Conservation (phyloP, 2,329 filamentous ascomycete species). For the Fusarium coicis region DNA sequence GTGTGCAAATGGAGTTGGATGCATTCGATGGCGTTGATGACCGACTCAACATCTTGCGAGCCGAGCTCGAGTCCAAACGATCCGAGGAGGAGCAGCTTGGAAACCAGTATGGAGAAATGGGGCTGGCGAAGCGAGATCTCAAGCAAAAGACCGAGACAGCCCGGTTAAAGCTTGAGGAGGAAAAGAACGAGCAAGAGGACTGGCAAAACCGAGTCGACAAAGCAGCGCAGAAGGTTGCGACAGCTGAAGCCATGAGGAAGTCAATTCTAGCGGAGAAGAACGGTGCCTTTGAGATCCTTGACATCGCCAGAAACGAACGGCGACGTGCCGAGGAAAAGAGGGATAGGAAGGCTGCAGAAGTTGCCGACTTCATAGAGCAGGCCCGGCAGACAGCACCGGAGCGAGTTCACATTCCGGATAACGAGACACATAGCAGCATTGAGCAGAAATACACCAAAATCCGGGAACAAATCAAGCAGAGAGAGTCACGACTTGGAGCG, state of each 20-base stretch:
- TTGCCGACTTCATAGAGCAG: slow-evolving; percentile 65
- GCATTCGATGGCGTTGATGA: slow-evolving; percentile 75
- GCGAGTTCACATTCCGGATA: slow-evolving; percentile 71
- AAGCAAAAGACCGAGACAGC: slow-evolving; percentile 56
- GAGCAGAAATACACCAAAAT: slow-evolving; percentile 66
- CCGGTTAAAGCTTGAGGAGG: slow-evolving; percentile 50
- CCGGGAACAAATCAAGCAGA: slow-evolving; percentile 66
- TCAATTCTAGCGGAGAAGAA: slow-evolving; percentile 72
- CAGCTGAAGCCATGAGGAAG: slow-evolving; percentile 59
- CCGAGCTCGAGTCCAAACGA: slow-evolving; percentile 66
- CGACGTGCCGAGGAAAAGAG: slow-evolving; percentile 58
- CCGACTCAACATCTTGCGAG: slow-evolving; percentile 67
- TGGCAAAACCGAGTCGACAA: slow-evolving; percentile 64
- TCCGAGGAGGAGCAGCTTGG: slow-evolving; percentile 61
- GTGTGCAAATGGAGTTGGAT: slow-evolving; percentile 68
- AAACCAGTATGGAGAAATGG: slow-evolving; percentile 64
- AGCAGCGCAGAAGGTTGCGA: slow-evolving; percentile 63
- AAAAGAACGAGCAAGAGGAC: slow-evolving; percentile 51
- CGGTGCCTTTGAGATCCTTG: slow-evolving; percentile 62
- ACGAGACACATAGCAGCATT: slow-evolving; percentile 69
- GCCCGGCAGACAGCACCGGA: slow-evolving; percentile 64
- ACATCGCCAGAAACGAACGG: slow-evolving; percentile 60
- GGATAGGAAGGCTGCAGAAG: slow-evolving; percentile 57
- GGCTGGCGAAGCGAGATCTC: slow-evolving; percentile 60
- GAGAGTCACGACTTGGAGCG: slow-evolving; percentile 68